These are phyloP conservation scores for Diplocarpon rosae DNA, from an alignment of 2,329 filamentous ascomycete genomes.

Conservation along the genomic window DNA sequence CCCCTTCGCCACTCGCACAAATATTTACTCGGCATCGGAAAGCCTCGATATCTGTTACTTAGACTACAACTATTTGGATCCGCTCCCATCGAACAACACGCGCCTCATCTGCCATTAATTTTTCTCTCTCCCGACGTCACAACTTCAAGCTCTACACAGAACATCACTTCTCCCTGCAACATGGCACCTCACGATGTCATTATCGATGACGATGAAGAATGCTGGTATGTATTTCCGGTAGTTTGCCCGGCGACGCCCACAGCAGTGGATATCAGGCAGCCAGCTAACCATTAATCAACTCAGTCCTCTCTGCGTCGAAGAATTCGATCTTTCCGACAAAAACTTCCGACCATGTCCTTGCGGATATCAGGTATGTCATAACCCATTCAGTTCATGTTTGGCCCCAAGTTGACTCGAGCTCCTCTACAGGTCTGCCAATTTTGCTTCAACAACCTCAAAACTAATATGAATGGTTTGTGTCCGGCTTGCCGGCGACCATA, in stretches of 20 bases:
- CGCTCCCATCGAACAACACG: slow-evolving; percentile 11
- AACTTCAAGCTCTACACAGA: slow-evolving; percentile 5
- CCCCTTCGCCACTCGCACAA: background rate
- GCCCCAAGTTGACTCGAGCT: slow-evolving; percentile 3
- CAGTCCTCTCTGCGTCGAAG: slow-evolving; percentile 95
- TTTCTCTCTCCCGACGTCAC: slow-evolving; percentile 8
- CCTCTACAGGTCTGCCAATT: slow-evolving; percentile 83
- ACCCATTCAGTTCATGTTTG: background rate
- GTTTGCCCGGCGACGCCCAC: slow-evolving; percentile 5
- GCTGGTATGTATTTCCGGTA: slow-evolving; percentile 40
- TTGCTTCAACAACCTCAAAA: slow-evolving; percentile 99
- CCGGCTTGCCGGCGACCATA: slow-evolving; percentile 95
- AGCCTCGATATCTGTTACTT: slow-evolving; percentile 1
- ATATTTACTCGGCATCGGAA: background rate
- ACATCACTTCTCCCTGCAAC: slow-evolving; percentile 18
- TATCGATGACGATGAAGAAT: slow-evolving; percentile 61
- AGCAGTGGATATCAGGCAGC: background rate
- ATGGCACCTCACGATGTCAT: slow-evolving; percentile 61
- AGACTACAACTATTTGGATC: slow-evolving; percentile 11
- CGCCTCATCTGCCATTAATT: slow-evolving; percentile 8
- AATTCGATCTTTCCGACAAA: slow-evolving; percentile 94
- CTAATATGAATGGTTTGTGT: slow-evolving; percentile 92
- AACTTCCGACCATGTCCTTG: slow-evolving; percentile 96
- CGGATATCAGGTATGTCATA: slow-evolving; percentile 76
- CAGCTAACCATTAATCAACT: background rate